Conservation (phyloP, 306 rosid species). For the Arachis stenosperma region DNA sequence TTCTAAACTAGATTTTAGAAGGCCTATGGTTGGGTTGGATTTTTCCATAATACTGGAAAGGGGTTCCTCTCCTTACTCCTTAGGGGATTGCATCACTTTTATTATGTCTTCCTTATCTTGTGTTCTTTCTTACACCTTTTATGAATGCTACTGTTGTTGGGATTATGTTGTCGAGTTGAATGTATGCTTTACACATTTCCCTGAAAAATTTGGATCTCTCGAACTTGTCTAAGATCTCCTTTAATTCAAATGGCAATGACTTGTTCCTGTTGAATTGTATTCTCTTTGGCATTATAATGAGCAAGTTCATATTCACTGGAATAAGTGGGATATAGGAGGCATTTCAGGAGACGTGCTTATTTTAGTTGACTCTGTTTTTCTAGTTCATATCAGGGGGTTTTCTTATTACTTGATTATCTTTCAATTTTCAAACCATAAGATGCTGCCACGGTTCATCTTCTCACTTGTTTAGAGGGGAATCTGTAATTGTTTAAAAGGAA, state of each 20-base stretch:
- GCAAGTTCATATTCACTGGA: conserved; percentile 2
- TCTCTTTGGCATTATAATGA: not conserved
- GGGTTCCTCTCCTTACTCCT: not conserved
- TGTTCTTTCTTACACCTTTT: not conserved
- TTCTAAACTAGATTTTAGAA: not conserved
- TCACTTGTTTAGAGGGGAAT: not conserved
- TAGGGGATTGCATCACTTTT: not conserved
- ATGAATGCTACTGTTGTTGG: not conserved
- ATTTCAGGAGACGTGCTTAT: not conserved
- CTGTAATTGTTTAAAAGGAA: not conserved
- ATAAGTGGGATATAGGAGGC: not conserved
- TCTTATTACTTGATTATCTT: not conserved
- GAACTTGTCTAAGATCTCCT: not conserved
- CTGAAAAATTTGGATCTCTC: not conserved
- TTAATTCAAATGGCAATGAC: not conserved
- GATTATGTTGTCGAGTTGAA: not conserved
- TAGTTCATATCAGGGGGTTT: not conserved
- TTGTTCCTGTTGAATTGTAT: not conserved
- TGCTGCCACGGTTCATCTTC: not conserved
- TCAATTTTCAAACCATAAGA: not conserved
- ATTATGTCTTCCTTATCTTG: not conserved
- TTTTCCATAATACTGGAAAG: not conserved
- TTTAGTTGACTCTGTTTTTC: not conserved
- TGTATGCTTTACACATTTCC: not conserved
- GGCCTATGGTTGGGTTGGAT: conserved; percentile 1